Conservation (phyloP, 2,329 filamentous ascomycete species). For the Aspergillus puulaauensis region DNA sequence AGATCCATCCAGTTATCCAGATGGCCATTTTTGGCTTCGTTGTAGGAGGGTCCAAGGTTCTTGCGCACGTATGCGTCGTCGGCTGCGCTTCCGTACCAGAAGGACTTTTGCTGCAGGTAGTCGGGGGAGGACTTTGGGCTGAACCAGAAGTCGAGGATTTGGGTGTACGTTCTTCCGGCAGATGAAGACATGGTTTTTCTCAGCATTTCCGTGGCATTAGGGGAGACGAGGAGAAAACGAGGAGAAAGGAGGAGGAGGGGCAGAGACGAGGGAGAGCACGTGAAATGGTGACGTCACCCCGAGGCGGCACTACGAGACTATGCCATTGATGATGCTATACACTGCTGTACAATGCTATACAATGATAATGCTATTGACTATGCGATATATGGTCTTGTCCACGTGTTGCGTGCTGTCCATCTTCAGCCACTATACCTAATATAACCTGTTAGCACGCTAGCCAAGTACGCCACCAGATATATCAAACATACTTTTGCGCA, state of each 20-base stretch:
- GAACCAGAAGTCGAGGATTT: conserved; percentile 29
- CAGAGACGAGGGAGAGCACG: too few species aligned
- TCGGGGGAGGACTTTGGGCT: conserved; percentile 15
- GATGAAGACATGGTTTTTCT: neutral
- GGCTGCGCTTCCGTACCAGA: conserved; percentile 21
- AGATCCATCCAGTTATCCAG: conserved; percentile 21
- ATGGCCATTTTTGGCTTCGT: conserved; percentile 18
- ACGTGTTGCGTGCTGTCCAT: too few species aligned
- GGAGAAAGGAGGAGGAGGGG: neutral
- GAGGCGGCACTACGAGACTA: too few species aligned
- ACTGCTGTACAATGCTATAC: too few species aligned
- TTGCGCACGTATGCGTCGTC: conserved; percentile 23
- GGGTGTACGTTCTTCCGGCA: neutral
- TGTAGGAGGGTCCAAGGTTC: conserved; percentile 18
- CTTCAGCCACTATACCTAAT: too few species aligned
- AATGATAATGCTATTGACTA: too few species aligned
- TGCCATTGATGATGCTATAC: too few species aligned
- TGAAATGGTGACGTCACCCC: too few species aligned
- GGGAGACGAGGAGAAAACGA: neutral
- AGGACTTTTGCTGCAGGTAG: conserved; percentile 21
- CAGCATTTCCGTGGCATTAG: neutral
- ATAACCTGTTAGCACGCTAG: too few species aligned
- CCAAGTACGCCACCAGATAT: neutral
- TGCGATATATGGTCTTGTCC: too few species aligned
- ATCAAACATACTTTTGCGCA: neutral